A percentile compares a stretch with the other conserved stretches of the same genome.
Evolutionary conservation across 371 early-diverging fungal species (phyloP).

Genomic region (Apophysomyces sp.): DNA sequence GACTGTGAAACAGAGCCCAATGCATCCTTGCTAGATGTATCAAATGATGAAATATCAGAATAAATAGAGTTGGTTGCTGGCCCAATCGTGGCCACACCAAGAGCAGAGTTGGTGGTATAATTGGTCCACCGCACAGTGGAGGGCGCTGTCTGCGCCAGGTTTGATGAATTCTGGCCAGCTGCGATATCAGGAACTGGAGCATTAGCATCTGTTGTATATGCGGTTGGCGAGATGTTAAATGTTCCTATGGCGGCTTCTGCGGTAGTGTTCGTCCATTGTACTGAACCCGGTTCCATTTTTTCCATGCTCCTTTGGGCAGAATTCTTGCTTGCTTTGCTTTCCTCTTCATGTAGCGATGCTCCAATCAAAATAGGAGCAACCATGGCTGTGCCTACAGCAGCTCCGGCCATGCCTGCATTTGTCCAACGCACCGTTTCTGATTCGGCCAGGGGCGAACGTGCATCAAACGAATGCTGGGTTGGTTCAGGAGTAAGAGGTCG

Average conservation of each 20-base stretch:
- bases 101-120: constrained; percentile 13
- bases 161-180: neutral
- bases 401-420: constrained; percentile 31
- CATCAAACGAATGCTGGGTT: neutral
- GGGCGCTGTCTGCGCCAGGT: neutral
- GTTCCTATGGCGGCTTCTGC: too few relatives aligned
- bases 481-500: neutral
- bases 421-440: constrained; percentile 30
- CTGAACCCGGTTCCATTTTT: neutral
- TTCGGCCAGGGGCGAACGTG: neutral
- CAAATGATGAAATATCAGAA: constrained; percentile 15
- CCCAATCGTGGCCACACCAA: constrained; percentile 12
- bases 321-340: neutral
- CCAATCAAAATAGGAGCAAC: constrained; percentile 19
- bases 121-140: constrained; percentile 28
- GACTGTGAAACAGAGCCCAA: constrained; percentile 9
- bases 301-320: neutral
- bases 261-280: too few relatives aligned
- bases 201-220: neutral
- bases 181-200: neutral
- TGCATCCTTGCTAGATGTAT: neutral
- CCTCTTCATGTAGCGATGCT: neutral
- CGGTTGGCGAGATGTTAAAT: too few relatives aligned
- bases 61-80: constrained; percentile 23
- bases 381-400: constrained; percentile 44